Conservation (phyloP, 345 rosid species). For the Brassica nigra region DNA sequence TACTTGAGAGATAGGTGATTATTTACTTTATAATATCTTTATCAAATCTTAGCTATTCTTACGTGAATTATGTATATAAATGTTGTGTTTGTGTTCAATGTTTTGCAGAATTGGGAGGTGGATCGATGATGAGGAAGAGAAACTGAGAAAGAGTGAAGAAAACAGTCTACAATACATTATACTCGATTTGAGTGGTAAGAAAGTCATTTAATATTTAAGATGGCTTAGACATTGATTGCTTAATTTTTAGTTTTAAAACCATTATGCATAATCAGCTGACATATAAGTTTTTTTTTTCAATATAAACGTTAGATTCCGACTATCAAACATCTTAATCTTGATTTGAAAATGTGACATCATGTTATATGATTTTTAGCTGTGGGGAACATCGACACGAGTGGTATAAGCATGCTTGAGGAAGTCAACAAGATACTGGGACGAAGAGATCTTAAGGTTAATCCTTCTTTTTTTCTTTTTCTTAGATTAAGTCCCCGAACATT, state of each 20-base stretch:
- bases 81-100: not conserved
- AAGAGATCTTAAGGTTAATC: conserved; percentile 63
- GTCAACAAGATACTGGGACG: conserved; percentile 54
- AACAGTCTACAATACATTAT: conserved; percentile 64
- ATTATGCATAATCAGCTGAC: not conserved
- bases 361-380: conserved; percentile 51
- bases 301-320: not conserved
- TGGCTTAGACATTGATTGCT: not conserved
- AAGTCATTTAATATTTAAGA: not conserved
- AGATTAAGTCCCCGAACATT: not conserved
- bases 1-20: conserved; percentile 82
- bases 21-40: not conserved
- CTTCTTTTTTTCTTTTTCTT: not conserved
- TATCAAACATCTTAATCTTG: not conserved
- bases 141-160: conserved; percentile 48
- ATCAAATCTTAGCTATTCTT: not conserved
- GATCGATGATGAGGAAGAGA: not conserved
- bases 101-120: not conserved
- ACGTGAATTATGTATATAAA: not conserved
- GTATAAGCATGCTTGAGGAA: conserved; percentile 96
- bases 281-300: not conserved
- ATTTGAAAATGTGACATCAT: not conserved
- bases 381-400: conserved; percentile 93
- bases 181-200: conserved; percentile 66
- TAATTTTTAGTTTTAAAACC: not conserved